Evolutionary conservation across 1,284 basidiomycete species (phyloP), one percentile per base, ranked within the genome.

Genomic region (Leucoagaricus sp.): DNA sequence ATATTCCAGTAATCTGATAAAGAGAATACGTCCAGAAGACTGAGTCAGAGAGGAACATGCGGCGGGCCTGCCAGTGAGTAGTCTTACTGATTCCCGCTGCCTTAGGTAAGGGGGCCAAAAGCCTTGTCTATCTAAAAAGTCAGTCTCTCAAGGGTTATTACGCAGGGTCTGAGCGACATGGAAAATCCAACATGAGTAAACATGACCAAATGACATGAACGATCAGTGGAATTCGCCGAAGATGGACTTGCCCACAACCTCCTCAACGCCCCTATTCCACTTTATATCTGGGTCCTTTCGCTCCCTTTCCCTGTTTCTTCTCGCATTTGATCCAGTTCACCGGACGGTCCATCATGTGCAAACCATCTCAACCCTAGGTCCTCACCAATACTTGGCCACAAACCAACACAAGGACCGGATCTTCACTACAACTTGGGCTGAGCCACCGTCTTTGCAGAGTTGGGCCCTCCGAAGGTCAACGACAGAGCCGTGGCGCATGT

Each of bases 341-440:
- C 66, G 70, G 4, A 70, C 73, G 0, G 65, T 82, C n/a, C 64
- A 69, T 6, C 69, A 76, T 28, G 64, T 79, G 0, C 72, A 76
- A 56, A 73, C 70, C 1, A 62, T 78, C 10, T 69, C 72, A 52
- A 77, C 70, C 0, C 75, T 72, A 61, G 79, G 79, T 7, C 79
- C 79, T 0, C 78, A 82, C 58, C 79, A 81, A 49, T 81, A 80
- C 62, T 66, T 82, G 8, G 72, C 72, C 1, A 67, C 69, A 4
- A 71, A 72, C 57, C 59, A 64, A 4, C 57, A 61, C 12, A 70
- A 66, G 48, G 66, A 71, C 40, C 60, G 67, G 7, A 69, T 74
- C 0, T 81, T 78, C 61, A 71, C 78, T 0, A 82, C 80, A 0
- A 79, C 71, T 58, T 82, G 80, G 80, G 74, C 75, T 0, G 59